These are phyloP conservation scores for Mycosphaerelloides madeirae DNA, from an alignment of 2,329 filamentous ascomycete species.

Conservation along the genomic window DNA sequence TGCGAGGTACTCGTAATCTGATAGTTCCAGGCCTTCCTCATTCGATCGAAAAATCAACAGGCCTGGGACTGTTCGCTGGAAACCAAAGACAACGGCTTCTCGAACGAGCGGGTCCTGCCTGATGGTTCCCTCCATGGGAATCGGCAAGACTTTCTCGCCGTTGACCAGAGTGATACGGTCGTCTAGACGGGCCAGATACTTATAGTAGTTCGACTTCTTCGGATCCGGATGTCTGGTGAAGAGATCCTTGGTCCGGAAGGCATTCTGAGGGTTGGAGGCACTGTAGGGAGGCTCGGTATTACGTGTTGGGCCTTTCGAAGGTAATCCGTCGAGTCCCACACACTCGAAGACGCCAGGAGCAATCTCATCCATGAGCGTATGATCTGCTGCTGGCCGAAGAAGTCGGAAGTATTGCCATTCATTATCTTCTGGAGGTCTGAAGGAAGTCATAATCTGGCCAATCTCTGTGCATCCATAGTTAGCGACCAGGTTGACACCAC, in stretches of 20 bases:
- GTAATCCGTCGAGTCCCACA: slow-evolving; percentile 35
- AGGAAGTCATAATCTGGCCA: slow-evolving; percentile 59
- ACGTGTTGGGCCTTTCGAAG: slow-evolving; percentile 33
- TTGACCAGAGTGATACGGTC: slow-evolving; percentile 47
- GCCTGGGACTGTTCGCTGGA: slow-evolving; percentile 50
- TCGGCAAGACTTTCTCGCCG: slow-evolving; percentile 48
- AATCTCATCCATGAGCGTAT: slow-evolving; percentile 32
- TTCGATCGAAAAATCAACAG: slow-evolving; percentile 49
- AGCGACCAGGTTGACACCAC: slow-evolving; percentile 32
- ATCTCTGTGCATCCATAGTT: slow-evolving; percentile 52
- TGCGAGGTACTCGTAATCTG: slow-evolving; percentile 45
- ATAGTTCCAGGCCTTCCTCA: slow-evolving; percentile 40
- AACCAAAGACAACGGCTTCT: slow-evolving; percentile 56
- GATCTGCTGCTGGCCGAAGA: slow-evolving; percentile 29
- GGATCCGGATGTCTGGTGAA: slow-evolving; percentile 41
- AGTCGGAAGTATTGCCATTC: slow-evolving; percentile 56
- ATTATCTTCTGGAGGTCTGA: slow-evolving; percentile 49
- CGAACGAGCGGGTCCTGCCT: slow-evolving; percentile 49
- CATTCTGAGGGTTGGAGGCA: slow-evolving; percentile 39
- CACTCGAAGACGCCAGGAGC: slow-evolving; percentile 40
- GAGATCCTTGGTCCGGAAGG: slow-evolving; percentile 49
- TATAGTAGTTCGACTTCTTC: slow-evolving; percentile 41
- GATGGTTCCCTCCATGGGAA: slow-evolving; percentile 51
- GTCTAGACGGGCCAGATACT: slow-evolving; percentile 45
- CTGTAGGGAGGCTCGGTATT: slow-evolving; percentile 36